These are phyloP conservation scores for Exophiala mesophila DNA, from an alignment of 2,329 filamentous ascomycete genomes.

Conservation along the genomic window DNA sequence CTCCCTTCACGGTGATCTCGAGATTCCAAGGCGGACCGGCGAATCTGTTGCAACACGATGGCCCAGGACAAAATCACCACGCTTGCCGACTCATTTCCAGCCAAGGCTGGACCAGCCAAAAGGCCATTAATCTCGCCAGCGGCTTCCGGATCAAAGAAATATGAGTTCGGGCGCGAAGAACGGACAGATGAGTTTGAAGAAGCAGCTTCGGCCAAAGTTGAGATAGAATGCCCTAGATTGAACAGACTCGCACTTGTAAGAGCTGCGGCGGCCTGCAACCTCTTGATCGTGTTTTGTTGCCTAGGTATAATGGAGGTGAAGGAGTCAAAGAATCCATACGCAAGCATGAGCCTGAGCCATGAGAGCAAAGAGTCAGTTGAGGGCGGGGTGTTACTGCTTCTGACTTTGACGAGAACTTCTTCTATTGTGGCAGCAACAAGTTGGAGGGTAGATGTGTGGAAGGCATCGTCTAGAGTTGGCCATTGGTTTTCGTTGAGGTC, in stretches of 20 bases:
- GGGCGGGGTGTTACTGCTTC: slow-evolving; percentile 3
- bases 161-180: slow-evolving; percentile 8
- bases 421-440: slow-evolving; percentile 1
- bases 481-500: slow-evolving; percentile 8
- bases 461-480: slow-evolving; percentile 5
- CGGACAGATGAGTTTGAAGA: slow-evolving; percentile 7
- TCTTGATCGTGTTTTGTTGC: slow-evolving; percentile 15
- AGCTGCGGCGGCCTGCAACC: slow-evolving; percentile 13
- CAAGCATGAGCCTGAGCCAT: slow-evolving; percentile 70
- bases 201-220: slow-evolving; percentile 12
- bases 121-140: slow-evolving; percentile 69
- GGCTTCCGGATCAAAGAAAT: slow-evolving; percentile 61
- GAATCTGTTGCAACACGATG: slow-evolving; percentile 66
- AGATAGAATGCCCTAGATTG: slow-evolving; percentile 15
- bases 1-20: slow-evolving; percentile 50
- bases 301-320: slow-evolving; percentile 16
- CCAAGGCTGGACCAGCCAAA: slow-evolving; percentile 57
- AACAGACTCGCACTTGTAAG: slow-evolving; percentile 15
- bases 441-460: slow-evolving; percentile 15
- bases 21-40: slow-evolving; percentile 57
- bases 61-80: slow-evolving; percentile 79
- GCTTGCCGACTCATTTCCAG: slow-evolving; percentile 58
- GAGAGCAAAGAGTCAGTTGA: slow-evolving; percentile 55
- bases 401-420: slow-evolving; percentile 10
- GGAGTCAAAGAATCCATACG: slow-evolving; percentile 15